These are phyloP conservation scores for Xylariaceae sp. DNA, from an alignment of 2,329 filamentous ascomycete species.

Conservation along the genomic window DNA sequence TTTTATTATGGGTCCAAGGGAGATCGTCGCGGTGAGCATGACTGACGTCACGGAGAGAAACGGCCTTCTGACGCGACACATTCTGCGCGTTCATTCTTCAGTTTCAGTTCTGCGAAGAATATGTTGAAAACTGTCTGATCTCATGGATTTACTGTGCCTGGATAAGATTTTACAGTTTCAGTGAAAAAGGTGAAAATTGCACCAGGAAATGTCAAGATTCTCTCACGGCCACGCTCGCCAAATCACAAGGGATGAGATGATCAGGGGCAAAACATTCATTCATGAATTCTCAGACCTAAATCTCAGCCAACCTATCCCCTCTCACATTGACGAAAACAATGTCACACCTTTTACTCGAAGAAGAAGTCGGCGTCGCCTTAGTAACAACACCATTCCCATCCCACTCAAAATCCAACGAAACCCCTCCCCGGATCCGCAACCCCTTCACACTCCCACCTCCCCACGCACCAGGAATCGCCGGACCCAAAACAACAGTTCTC, in stretches of 20 bases:
- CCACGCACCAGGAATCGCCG: slow-evolving; percentile 44
- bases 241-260: background rate
- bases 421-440: slow-evolving; percentile 41
- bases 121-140: no score
- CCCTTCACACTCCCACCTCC: slow-evolving; percentile 40
- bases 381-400: slow-evolving; percentile 25
- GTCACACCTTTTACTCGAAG: background rate
- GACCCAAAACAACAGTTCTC: slow-evolving; percentile 40
- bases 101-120: no score
- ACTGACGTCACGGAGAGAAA: no score
- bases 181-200: no score
- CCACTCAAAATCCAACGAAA: slow-evolving; percentile 41
- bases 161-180: no score
- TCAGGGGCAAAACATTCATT: background rate
- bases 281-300: background rate
- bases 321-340: slow-evolving; percentile 9
- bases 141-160: no score
- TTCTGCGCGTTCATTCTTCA: no score
- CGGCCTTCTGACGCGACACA: no score
- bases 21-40: no score
- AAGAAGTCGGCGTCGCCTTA: background rate
- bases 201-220: no score
- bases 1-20: no score
- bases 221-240: no score
- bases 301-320: slow-evolving; percentile 5